Evolutionary conservation across 345 rosid genomes (phyloP), one percentile per base, ranked within the genome.

Genomic region (Citrus sp.): DNA sequence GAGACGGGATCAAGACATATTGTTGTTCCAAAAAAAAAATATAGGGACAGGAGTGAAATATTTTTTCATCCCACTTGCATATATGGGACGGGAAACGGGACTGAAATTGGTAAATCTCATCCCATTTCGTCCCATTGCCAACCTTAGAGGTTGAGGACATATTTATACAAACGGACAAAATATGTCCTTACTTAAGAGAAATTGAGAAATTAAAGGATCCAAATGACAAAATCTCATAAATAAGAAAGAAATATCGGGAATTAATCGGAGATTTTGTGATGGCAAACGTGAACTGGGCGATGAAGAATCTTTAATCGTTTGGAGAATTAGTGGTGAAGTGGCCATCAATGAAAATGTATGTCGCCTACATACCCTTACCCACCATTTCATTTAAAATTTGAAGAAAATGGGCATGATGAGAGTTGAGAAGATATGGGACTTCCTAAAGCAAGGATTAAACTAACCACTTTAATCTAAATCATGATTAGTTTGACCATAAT

Each of bases 351-450:
- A 79, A 73, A 77, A 78, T 54, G 37, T 73, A 40, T 84, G 88
- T 82, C 86, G 87, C 84, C 84, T 88, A n/a, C 67, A 66, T 77
- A 81, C 85, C 88, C 86, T 79, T 75, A 37, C 87, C 83, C 85
- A 77, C 84, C 81, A 67, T 24, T n/a, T 19, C 19, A 74, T 77
- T 30, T 42, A 77, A 56, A 64, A 82, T 19, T 72, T 18, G 12
- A 73, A 22, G 51, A 18, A 68, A 70, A 8, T 28, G 21, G 9
- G 9, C 35, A 16, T 18, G 58, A 18, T 16, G 58, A 18, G 32
- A 40, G 58, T 16, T 16, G 58, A 18, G 32, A 38, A 56, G 58
- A 61, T 35, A 71, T 63, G 51, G 68, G 77, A 62, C 76, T 72
- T 54, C 35, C 9, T 70, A 69, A 79, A 78, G 74, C 54, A 67